These are phyloP conservation scores for Paramarasmius palmivorus DNA, from an alignment of 1,284 basidiomycete species.

Conservation along the genomic window DNA sequence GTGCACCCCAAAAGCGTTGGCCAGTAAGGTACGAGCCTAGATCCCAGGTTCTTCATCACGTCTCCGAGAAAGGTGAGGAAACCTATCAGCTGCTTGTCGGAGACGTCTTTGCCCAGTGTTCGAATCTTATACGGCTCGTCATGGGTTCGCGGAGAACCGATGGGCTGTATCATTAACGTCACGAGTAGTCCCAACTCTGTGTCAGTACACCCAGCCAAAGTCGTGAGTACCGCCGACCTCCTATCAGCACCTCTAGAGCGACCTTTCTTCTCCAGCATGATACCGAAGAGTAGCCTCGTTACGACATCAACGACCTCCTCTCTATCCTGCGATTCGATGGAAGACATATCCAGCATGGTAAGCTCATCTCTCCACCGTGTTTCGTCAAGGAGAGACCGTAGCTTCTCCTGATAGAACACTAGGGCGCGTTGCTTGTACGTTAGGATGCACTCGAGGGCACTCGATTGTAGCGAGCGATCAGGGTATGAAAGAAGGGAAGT, in stretches of 20 bases:
- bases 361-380: slow-evolving; percentile 90
- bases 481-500: slow-evolving; percentile 82
- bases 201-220: slow-evolving; percentile 71
- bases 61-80: slow-evolving; percentile 86
- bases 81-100: slow-evolving; percentile 78
- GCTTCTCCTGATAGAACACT: slow-evolving; percentile 63
- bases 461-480: slow-evolving; percentile 77
- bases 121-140: slow-evolving; percentile 29
- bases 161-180: slow-evolving; percentile 88
- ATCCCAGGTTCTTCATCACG: slow-evolving; percentile 78
- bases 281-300: slow-evolving; percentile 84
- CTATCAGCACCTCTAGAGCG: slow-evolving; percentile 74
- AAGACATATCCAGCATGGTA: slow-evolving; percentile 66
- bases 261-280: slow-evolving; percentile 85
- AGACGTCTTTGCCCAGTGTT: slow-evolving; percentile 33
- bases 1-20: slow-evolving; percentile 69
- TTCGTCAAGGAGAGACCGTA: slow-evolving; percentile 81
- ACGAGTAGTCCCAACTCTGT: slow-evolving; percentile 81
- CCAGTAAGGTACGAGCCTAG: slow-evolving; percentile 72
- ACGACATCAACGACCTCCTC: slow-evolving; percentile 73
- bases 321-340: slow-evolving; percentile 67
- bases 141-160: slow-evolving; percentile 41
- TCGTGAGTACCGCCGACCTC: slow-evolving; percentile 74
- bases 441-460: slow-evolving; percentile 80
- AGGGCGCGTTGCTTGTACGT: slow-evolving; percentile 83